phyloP scores from a whole-genome alignment of 1,139 yeast genomes.

The Blastobotrys raffinosifermentans region DNA sequence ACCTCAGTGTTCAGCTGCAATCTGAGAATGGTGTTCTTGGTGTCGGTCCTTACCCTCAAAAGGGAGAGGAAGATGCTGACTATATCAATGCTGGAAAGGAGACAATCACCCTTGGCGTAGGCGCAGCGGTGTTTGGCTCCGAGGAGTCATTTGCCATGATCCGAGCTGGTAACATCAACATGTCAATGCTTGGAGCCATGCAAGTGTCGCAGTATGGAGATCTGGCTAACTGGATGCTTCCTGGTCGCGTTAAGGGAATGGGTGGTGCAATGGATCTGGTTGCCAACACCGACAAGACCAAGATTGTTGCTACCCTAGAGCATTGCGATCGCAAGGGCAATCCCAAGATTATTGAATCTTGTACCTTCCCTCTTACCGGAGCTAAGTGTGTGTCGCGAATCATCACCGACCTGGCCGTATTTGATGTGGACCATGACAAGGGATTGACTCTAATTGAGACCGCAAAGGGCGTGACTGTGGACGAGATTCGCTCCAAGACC shows the following conservation, averaged over 20 bases:
- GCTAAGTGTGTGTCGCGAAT: conserved; percentile 40
- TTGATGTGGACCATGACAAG: conserved; percentile 37
- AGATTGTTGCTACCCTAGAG: conserved; percentile 42
- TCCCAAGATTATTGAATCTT: conserved; percentile 38
- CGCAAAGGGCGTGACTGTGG: conserved; percentile 35
- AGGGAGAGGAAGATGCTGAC: conserved; percentile 41
- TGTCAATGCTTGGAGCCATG: conserved; percentile 42
- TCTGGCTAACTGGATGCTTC: conserved; percentile 44
- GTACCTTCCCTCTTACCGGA: conserved; percentile 43
- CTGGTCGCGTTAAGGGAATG: conserved; percentile 45
- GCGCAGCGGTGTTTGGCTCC: conserved; percentile 42
- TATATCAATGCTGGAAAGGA: conserved; percentile 44
- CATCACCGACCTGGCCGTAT: conserved; percentile 43
- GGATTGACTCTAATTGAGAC: conserved; percentile 38
- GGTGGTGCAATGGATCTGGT: conserved; percentile 49
- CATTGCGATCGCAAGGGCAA: conserved; percentile 41
- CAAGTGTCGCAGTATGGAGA: conserved; percentile 42
- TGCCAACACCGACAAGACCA: conserved; percentile 40
- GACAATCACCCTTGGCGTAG: conserved; percentile 39
- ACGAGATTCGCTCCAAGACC: conserved; percentile 36
- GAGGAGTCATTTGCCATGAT: conserved; percentile 46
- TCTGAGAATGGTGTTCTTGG: conserved; percentile 44
- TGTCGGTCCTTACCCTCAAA: conserved; percentile 39
- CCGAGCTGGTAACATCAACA: conserved; percentile 38
- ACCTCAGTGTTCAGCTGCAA: conserved; percentile 37